A percentile compares a stretch with the other conserved stretches of the same genome.
These are phyloP conservation scores for Paramarasmius palmivorus DNA, from an alignment of 1,284 basidiomycete species.

Conservation along the genomic window DNA sequence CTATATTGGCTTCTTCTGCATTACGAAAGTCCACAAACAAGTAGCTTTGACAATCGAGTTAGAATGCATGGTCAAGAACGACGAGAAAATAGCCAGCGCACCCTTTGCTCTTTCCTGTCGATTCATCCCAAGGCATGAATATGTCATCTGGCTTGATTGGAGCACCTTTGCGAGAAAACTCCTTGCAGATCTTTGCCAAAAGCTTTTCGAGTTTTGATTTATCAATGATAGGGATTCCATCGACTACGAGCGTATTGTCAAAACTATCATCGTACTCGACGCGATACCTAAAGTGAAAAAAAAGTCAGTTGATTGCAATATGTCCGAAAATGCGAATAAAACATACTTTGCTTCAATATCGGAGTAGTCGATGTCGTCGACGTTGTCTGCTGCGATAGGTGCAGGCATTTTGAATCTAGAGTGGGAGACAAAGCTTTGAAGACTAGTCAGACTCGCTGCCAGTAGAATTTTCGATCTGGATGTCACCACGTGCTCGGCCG, in stretches of 20 bases:
- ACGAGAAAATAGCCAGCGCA: slow-evolving; percentile 37
- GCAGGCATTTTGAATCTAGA: slow-evolving; percentile 35
- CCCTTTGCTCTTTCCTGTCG: slow-evolving; percentile 85
- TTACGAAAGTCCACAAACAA: slow-evolving; percentile 89
- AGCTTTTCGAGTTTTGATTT: slow-evolving; percentile 78
- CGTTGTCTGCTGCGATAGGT: slow-evolving; percentile 32
- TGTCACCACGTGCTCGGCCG: slow-evolving; percentile 1
- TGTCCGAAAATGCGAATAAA: not conserved
- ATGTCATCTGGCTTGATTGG: slow-evolving; percentile 77
- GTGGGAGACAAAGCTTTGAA: not conserved
- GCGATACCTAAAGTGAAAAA: slow-evolving; percentile 65
- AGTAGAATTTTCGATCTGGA: not conserved
- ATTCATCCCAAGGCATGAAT: slow-evolving; percentile 83
- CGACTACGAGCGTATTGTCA: slow-evolving; percentile 86
- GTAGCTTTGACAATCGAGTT: slow-evolving; percentile 52
- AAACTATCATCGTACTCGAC: slow-evolving; percentile 81
- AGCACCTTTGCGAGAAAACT: slow-evolving; percentile 80
- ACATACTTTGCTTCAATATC: slow-evolving; percentile 92
- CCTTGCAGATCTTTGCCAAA: slow-evolving; percentile 76
- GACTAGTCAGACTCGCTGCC: not conserved
- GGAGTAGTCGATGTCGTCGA: slow-evolving; percentile 86
- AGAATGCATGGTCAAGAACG: no score
- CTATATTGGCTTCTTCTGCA: slow-evolving; percentile 80
- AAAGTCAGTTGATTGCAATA: not conserved
- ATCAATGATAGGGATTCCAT: slow-evolving; percentile 87